These are phyloP conservation scores for Hypoxylon rubiginosum DNA, from an alignment of 2,329 filamentous ascomycete genomes.

Conservation along the genomic window DNA sequence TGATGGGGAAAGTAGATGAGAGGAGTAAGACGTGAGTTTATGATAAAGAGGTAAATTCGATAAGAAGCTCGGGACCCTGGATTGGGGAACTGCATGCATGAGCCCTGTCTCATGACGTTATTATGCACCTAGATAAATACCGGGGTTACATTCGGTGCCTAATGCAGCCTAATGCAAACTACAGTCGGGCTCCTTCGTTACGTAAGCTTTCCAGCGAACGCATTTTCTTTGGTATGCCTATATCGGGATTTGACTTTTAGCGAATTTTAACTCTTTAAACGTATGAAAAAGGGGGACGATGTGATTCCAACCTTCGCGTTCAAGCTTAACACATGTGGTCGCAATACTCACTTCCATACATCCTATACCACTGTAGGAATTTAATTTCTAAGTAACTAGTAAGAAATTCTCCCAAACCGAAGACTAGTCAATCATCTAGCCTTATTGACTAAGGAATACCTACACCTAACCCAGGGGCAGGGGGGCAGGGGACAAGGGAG, in stretches of 20 bases:
- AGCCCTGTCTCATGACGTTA: conserved; percentile 37
- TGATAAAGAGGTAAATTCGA: conserved; percentile 7
- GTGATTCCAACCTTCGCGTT: neutral
- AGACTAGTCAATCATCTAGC: too few species aligned
- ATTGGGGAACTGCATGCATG: conserved; percentile 24
- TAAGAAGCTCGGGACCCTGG: conserved; percentile 21
- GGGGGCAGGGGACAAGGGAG: neutral
- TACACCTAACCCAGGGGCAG: too few species aligned
- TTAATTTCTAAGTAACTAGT: too few species aligned
- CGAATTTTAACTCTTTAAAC: neutral
- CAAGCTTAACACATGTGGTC: neutral
- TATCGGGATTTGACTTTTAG: neutral
- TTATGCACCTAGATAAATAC: conserved; percentile 18
- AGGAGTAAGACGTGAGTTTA: neutral
- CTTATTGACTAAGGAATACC: too few species aligned
- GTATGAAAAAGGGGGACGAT: neutral
- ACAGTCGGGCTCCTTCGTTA: neutral
- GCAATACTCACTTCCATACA: neutral
- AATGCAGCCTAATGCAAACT: neutral
- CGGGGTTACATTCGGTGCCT: neutral
- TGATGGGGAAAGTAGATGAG: neutral
- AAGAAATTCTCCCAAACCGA: too few species aligned
- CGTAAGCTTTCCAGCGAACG: neutral
- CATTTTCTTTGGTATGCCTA: neutral
- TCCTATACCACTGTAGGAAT: too few species aligned